Base-by-base conservation (phyloP, 1,284 basidiomycete species). In the Irpex rosettiformis region DNA sequence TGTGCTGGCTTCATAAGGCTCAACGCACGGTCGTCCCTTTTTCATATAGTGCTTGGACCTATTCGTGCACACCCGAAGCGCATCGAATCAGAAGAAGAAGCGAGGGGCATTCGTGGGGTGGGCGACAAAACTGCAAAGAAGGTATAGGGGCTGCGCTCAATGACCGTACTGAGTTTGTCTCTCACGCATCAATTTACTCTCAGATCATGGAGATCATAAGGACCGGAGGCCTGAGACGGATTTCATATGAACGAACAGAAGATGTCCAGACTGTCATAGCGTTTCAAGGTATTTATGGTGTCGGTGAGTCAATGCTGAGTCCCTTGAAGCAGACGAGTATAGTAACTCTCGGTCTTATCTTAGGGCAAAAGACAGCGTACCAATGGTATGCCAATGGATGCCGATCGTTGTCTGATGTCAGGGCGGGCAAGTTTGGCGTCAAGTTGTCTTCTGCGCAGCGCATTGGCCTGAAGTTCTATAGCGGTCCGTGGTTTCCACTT, bases 231-330 rank as follows among this genome's bases (percentile, higher is more conserved):
- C 75, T 91, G 25, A 75, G 75, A 22, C 80, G 89, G 25, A 84
- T 91, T 58, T 71, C 72, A 25, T 83, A 82, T 60, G 86, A 88
- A 67, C 78, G 74, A 22, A 88, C 86, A 3, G 81, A 81, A 53
- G 86, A 87, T 54, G 76, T 86, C 1, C 67, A 75, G 51, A 77
- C 79, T 1, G 76, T 78, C 2, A 73, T 77, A 10, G 52, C 83
- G 10, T 92, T 94, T 68, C 81, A 83, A 60, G 89, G 90, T 3
- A 88, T 96, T 43, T 96, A 96, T 66, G 93, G 91, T 33, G 91
- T 95, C 56, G 94, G 91, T 83, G 58, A 64, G 84, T 74, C 13
- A 45, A n/a, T 45, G 43, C 33, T 37, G 5, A 8, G 16, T 2
- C 10, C 10, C 33, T 18, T 18, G 21, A 22, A 8, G 27, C 2